Percentiles rank a stretch among this genome's conserved stretches.
Evolutionary conservation across 352 stramenopile species (phyloP).

Genomic region (Chrysophaeum taylorii): DNA sequence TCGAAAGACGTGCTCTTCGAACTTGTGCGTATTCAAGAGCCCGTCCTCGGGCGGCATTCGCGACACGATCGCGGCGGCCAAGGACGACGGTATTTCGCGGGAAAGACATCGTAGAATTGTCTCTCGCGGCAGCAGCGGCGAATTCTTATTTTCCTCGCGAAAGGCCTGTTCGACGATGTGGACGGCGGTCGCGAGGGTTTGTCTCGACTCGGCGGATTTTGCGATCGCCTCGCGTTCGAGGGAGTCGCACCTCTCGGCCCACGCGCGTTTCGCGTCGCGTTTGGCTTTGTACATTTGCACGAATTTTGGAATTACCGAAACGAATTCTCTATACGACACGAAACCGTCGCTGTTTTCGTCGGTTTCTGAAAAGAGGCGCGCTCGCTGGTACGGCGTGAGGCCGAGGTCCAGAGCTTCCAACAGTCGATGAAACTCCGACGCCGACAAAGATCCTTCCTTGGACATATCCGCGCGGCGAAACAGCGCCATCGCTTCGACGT

Average conservation of each 20-base stretch:
- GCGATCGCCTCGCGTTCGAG: neutral
- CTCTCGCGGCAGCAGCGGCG: no score
- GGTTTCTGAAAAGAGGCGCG: slow-evolving; percentile 35
- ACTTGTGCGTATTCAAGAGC: neutral
- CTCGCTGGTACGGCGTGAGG: slow-evolving; percentile 28
- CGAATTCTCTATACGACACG: slow-evolving; percentile 3
- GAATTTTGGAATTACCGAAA: neutral
- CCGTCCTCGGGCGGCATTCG: neutral
- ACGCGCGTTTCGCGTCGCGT: neutral
- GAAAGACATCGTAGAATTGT: no score
- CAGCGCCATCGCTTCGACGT: slow-evolving; percentile 14
- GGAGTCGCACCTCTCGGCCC: neutral
- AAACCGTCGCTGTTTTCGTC: no score
- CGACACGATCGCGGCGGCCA: neutral
- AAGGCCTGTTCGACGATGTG: neutral
- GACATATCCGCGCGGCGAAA: slow-evolving; percentile 24
- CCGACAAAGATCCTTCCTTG: slow-evolving; percentile 16
- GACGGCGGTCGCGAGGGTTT: neutral
- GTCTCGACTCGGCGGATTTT: neutral
- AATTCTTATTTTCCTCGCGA: neutral
- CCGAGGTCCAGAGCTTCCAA: slow-evolving; percentile 27
- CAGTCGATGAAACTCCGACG: slow-evolving; percentile 26
- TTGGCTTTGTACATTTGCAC: slow-evolving; percentile 4
- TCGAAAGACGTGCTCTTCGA: neutral
- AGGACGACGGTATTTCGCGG: no score